phyloP scores from a whole-genome alignment of 2,329 filamentous ascomycete genomes.

The Apiospora sp. region DNA sequence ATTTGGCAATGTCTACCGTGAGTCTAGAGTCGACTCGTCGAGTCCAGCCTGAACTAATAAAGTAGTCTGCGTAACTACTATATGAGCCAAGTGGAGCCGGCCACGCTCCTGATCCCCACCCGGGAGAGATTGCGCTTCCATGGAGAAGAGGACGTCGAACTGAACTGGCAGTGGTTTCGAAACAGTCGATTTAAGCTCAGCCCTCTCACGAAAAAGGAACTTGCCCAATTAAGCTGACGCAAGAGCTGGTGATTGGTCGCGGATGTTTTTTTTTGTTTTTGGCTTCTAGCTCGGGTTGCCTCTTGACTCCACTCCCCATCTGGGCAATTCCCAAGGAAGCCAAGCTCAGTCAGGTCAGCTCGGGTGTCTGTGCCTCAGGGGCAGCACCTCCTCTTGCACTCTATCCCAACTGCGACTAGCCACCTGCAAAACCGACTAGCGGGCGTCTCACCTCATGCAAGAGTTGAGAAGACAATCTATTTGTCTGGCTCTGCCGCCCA shows the following conservation, averaged over 20 bases:
- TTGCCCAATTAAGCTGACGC: slow-evolving; percentile 1
- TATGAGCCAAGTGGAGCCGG: background rate
- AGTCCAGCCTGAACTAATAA: slow-evolving; percentile 6
- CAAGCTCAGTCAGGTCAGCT: no score
- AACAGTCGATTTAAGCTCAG: slow-evolving; percentile 17
- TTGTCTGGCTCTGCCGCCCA: background rate
- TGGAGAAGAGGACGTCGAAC: background rate
- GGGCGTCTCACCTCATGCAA: slow-evolving; percentile 3
- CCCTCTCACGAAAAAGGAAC: background rate
- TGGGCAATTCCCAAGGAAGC: no score
- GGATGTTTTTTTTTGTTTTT: background rate
- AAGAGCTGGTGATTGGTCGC: background rate
- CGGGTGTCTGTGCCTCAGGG: background rate
- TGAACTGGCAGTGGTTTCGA: background rate
- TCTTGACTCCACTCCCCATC: background rate
- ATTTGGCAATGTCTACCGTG: background rate
- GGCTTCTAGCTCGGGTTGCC: background rate
- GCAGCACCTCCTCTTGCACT: background rate
- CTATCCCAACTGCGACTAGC: slow-evolving; percentile 7
- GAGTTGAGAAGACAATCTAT: background rate
- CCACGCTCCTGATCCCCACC: slow-evolving; percentile 4
- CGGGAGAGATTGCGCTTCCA: background rate
- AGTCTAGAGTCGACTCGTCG: slow-evolving; percentile 2
- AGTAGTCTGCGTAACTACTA: background rate
- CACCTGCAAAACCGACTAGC: background rate